A percentile compares a stretch with the other conserved stretches of the same genome.
Conservation (phyloP, 768 basidiomycete species). For the Auricularia sp. region DNA sequence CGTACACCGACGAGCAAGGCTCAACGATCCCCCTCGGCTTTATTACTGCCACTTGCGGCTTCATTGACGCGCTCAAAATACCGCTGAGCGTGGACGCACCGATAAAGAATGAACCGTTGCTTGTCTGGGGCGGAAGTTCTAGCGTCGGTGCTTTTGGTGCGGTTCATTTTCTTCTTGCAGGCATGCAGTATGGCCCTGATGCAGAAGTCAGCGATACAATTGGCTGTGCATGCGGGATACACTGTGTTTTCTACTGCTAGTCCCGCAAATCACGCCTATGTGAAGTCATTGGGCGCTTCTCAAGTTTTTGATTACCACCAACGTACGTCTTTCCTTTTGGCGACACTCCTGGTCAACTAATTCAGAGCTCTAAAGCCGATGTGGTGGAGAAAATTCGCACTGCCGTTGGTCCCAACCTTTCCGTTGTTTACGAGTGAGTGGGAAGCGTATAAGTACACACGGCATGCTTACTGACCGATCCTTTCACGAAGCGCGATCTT, state of each 20-base stretch:
- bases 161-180: neutral
- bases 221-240: constrained; percentile 7
- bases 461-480: neutral
- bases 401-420: constrained; percentile 8
- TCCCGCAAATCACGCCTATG: constrained; percentile 11
- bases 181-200: too few relatives aligned
- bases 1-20: constrained; percentile 3
- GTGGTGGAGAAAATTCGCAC: constrained; percentile 7
- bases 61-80: neutral
- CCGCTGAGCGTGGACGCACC: neutral
- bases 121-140: neutral
- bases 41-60: constrained; percentile 4
- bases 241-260: constrained; percentile 13
- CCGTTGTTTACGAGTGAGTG: constrained; percentile 11
- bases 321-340: neutral
- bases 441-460: neutral
- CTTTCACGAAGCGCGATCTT: constrained; percentile 7
- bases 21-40: constrained; percentile 3
- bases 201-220: neutral
- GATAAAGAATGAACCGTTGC: neutral
- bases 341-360: too few relatives aligned
- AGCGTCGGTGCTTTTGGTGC: neutral
- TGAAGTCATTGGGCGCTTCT: constrained; percentile 8
- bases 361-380: neutral
- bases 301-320: constrained; percentile 8